A percentile compares a stretch with the other conserved stretches of the same genome.
Evolutionary conservation across 139 green algal species (phyloP).

Genomic region (Astrephomene gubernaculifera): DNA sequence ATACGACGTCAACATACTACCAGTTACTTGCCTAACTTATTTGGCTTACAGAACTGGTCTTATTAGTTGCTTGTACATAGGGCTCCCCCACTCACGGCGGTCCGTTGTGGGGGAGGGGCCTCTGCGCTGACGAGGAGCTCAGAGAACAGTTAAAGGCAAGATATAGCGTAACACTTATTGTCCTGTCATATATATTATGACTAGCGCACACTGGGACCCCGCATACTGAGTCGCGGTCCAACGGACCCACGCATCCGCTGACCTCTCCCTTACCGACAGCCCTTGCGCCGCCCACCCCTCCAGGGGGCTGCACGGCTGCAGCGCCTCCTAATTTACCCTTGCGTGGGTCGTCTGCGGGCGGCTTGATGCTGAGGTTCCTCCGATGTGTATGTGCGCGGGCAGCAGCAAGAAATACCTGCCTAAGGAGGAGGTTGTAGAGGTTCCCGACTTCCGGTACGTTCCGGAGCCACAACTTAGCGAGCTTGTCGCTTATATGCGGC

Average conservation of each 20-base stretch:
- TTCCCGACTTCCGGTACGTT: conserved; percentile 40
- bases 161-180: too few species aligned
- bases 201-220: neutral
- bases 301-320: too few species aligned
- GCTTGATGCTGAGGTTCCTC: conserved; percentile 20
- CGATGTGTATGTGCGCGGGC: conserved; percentile 37
- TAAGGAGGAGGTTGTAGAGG: conserved; percentile 32
- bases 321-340: too few species aligned
- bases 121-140: neutral
- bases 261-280: too few species aligned
- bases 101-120: neutral
- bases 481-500: conserved; percentile 66
- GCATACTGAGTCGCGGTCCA: neutral
- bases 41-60: too few species aligned
- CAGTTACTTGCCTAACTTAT: too few species aligned
- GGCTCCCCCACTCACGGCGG: conserved; percentile 12
- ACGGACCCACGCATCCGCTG: too few species aligned
- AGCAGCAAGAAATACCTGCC: conserved; percentile 41
- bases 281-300: neutral
- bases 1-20: too few species aligned
- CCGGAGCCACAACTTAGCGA: conserved; percentile 67
- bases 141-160: neutral
- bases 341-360: conserved; percentile 2
- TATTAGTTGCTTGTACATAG: neutral
- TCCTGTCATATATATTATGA: neutral